Evolutionary conservation across 1,284 basidiomycete genomes (phyloP), one percentile per base, ranked within the genome.

Genomic region (Hypsizygus ulmarius): DNA sequence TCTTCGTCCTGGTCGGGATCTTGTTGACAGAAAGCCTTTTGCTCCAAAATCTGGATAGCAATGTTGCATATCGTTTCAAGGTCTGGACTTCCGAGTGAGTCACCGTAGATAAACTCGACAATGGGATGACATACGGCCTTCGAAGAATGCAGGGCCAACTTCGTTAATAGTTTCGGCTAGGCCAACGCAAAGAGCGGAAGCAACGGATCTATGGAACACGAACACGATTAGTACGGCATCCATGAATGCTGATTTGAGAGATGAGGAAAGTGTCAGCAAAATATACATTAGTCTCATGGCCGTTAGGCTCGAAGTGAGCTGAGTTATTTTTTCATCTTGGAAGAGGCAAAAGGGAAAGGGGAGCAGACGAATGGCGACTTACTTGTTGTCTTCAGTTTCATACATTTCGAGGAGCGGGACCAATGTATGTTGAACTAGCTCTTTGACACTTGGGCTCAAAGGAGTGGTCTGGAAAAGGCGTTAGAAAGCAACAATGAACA

Each of bases 351-450:
- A 49, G 33, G 18, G 10, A 27, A 29, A 32, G 45, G 37, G 41
- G 49, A 15, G 47, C 25, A 30, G 29, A 2, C 19, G 9, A 32
- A 33, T 25, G 14, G 14, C 21, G 45, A 85, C 95, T 77, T 64
- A 97, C 95, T 97, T 95, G 76, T 98, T 95, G 63, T 99, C 97
- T 70, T 99, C 96, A 7, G 86, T 84, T 65, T 90, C 87, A 73
- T 93, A 97, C 78, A 94, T 86, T 52, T 94, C 90, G 56, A 98
- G 68, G 36, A 99, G 77, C 38, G 83, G 77, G 7, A 81, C 81
- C 39, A 98, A 69, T 44, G 88, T 80, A 56, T 90, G 85, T 21
- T 81, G 78, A 51, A 93, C 84, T 38, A 99, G 79, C 59, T 93
- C 85, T 63, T 84, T 85, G 53, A 98, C 92, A 50, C 85, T 85